phyloP scores from a whole-genome alignment of 129 eudicot genomes.

The Kitagawia praeruptora region DNA sequence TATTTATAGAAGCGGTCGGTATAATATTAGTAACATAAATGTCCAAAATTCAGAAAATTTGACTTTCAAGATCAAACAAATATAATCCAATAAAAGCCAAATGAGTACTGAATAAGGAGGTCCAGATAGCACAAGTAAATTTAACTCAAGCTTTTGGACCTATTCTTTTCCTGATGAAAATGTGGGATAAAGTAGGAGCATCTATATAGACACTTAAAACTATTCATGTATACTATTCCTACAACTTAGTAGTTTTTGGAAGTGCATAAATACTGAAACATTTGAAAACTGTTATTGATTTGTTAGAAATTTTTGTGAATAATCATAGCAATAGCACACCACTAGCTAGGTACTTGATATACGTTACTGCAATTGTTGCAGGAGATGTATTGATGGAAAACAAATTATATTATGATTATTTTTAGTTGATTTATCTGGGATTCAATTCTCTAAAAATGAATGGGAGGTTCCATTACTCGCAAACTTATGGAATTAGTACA shows the following conservation, averaged over 20 bases:
- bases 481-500: too few species aligned
- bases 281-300: background rate
- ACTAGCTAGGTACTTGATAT: background rate
- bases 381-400: background rate
- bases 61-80: background rate
- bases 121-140: background rate
- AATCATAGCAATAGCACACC: background rate
- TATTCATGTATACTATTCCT: background rate
- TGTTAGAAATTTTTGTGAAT: background rate
- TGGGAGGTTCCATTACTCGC: too few species aligned
- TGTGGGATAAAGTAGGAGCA: background rate
- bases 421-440: too few species aligned
- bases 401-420: too few species aligned
- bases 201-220: background rate
- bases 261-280: background rate
- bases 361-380: background rate
- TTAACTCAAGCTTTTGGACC: background rate
- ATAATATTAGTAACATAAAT: too few species aligned
- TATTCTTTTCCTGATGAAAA: background rate
- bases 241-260: background rate
- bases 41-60: background rate
- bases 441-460: too few species aligned
- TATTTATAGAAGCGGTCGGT: too few species aligned
- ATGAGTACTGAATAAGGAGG: background rate
- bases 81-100: background rate